A percentile compares a stretch with the other conserved stretches of the same genome.
Conservation (phyloP, 495 filamentous ascomycete genomes). For the Trichoderma gamsii region DNA sequence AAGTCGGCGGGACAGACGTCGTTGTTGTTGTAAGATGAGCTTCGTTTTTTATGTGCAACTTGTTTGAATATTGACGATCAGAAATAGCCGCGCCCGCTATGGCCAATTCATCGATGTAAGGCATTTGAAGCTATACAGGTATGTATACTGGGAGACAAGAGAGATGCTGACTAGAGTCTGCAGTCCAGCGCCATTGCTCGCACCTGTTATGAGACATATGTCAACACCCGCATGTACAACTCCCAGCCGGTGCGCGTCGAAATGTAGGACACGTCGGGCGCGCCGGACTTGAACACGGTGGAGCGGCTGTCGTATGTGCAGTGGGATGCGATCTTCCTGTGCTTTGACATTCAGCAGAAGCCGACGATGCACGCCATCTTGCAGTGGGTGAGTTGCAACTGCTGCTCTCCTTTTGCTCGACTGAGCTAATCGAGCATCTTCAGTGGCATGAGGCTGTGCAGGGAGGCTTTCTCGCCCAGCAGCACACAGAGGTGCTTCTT, state of each 20-base stretch:
- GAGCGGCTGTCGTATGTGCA: constrained; percentile 24
- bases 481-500: not conserved
- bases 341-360: constrained; percentile 23
- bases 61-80: not conserved
- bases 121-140: not conserved
- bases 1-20: constrained; percentile 4
- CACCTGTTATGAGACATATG: constrained; percentile 12
- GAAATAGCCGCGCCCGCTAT: constrained; percentile 9
- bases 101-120: constrained; percentile 13
- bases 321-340: constrained; percentile 30
- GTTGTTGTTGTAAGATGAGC: constrained; percentile 8
- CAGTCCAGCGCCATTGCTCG: constrained; percentile 15
- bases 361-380: not conserved
- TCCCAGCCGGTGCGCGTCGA: constrained; percentile 22
- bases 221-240: constrained; percentile 6
- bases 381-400: not conserved
- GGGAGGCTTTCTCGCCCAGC: not conserved
- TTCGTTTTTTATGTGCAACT: not conserved
- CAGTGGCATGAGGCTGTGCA: constrained; percentile 5
- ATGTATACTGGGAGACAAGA: not conserved
- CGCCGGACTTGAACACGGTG: constrained; percentile 22
- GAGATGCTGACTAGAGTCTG: not conserved
- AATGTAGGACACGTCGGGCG: constrained; percentile 29
- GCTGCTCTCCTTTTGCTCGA: no score
- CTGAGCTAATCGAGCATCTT: no score